A percentile compares a stretch with the other conserved stretches of the same genome.
Evolutionary conservation across 352 stramenopile genomes (phyloP).

Genomic region (Globisporangium paroecandrum): DNA sequence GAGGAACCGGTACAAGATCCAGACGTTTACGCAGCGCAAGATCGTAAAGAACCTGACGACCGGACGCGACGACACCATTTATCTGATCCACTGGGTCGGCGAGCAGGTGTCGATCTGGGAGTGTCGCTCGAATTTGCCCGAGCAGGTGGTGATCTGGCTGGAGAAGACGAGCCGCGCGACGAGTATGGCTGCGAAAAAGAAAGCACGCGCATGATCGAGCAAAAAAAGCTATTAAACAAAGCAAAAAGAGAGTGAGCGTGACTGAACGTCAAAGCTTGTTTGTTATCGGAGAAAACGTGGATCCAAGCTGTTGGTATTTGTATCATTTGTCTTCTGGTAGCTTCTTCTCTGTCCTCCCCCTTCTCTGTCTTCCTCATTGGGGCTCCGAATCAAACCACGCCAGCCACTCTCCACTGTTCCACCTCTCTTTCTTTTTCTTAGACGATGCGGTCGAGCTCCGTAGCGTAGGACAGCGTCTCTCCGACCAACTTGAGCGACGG

Average conservation of each 20-base stretch:
- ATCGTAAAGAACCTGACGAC: conserved; percentile 64
- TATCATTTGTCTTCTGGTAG: neutral
- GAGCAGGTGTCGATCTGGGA: conserved; percentile 51
- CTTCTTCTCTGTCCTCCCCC: neutral
- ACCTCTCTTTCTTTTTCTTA: conserved; percentile 28
- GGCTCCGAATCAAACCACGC: neutral
- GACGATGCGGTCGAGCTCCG: conserved; percentile 93
- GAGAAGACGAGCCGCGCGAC: conserved; percentile 54
- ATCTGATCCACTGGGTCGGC: conserved; percentile 68
- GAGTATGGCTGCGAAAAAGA: conserved; percentile 35
- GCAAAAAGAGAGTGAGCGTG: neutral
- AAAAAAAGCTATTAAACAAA: neutral
- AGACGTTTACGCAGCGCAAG: conserved; percentile 43
- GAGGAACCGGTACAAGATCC: conserved; percentile 50
- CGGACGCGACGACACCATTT: conserved; percentile 51
- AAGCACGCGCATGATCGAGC: conserved; percentile 23
- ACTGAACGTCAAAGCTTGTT: neutral
- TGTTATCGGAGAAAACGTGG: neutral
- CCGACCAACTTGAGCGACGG: conserved; percentile 92
- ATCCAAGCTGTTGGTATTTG: neutral
- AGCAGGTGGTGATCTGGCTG: conserved; percentile 58
- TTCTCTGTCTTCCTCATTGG: conserved; percentile 1
- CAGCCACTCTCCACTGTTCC: neutral
- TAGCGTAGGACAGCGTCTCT: conserved; percentile 95
- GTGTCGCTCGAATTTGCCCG: conserved; percentile 44